Conservation (phyloP, 768 basidiomycete species). For the Lactarius quietus region DNA sequence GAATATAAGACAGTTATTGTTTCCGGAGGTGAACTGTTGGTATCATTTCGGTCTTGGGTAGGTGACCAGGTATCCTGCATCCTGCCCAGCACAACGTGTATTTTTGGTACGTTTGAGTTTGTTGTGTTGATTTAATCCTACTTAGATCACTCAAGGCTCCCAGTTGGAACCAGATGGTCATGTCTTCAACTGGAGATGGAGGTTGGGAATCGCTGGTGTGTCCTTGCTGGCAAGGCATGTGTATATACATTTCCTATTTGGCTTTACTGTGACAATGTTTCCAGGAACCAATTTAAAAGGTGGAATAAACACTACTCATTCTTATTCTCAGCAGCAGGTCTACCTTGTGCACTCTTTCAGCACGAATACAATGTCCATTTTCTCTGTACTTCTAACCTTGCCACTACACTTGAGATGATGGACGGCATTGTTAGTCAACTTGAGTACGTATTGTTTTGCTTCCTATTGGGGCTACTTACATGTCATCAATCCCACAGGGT, state of each 20-base stretch:
- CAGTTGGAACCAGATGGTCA: background rate
- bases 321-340: constrained; percentile 38
- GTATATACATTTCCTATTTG: constrained; percentile 36
- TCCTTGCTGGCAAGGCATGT: constrained; percentile 7
- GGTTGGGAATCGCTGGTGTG: background rate
- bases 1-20: background rate
- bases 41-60: background rate
- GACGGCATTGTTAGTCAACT: constrained; percentile 31
- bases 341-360: constrained; percentile 32
- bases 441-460: constrained; percentile 34
- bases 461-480: too few relatives aligned
- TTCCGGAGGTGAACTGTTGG: background rate
- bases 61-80: background rate
- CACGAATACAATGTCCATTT: too few relatives aligned
- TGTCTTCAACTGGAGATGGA: background rate
- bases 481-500: constrained; percentile 21
- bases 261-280: constrained; percentile 41
- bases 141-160: background rate
- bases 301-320: constrained; percentile 47
- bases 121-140: too few relatives aligned
- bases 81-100: background rate
- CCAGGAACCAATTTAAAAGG: constrained; percentile 44
- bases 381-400: constrained; percentile 42
- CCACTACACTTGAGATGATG: constrained; percentile 43
- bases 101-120: background rate